Evolutionary conservation across 2,329 filamentous ascomycete species (phyloP), one percentile per base, ranked within the genome.

Genomic region (Neocucurbitaria cava): DNA sequence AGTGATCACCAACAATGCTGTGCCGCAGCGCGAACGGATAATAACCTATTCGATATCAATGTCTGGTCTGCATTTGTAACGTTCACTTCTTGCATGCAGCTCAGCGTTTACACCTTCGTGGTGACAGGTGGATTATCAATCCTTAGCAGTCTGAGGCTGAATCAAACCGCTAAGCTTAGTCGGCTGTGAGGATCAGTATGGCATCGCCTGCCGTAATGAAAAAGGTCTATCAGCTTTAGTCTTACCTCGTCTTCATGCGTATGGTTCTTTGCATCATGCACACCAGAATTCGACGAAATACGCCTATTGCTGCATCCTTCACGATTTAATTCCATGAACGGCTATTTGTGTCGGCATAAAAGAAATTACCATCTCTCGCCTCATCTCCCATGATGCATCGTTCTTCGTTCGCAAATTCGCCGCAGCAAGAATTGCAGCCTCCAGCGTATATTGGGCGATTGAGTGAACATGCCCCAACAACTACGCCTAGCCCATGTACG

Each of bases 401-500:
- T 31, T 15, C 9, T 8, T 35, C 13, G 30, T 3, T 11, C 10
- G 13, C 30, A 31, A 10, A 7, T 15, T 15, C 13, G 13, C 30
- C 8, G 4, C 13, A 31, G 8, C 9, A 31, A 1, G 9, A 31
- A 3, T 11, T 8, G 13, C 31, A n/a, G 31, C 5, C 31, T 35
- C 13, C 3, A 35, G 8, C 28, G 3, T 31, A 31, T 31, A 31
- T 11, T 31, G 3, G 11, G 28, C 28, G 28, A 31, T 11, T 31
- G 9, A 35, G 13, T 17, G 31, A 13, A n/a, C 31, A 13, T 5
- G 15, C 3, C 15, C n/a, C 2, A 35, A 4, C 31, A 7, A 3
- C 5, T 35, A n/a, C 31, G 13, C 17, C 17, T 7, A n/a, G 58
- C 2, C 0, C 47, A 0, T 64, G 59, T 11, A 61, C 67, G 57